Conservation (phyloP, 371 early-diverging fungal species). For the Mortierella sp. region DNA sequence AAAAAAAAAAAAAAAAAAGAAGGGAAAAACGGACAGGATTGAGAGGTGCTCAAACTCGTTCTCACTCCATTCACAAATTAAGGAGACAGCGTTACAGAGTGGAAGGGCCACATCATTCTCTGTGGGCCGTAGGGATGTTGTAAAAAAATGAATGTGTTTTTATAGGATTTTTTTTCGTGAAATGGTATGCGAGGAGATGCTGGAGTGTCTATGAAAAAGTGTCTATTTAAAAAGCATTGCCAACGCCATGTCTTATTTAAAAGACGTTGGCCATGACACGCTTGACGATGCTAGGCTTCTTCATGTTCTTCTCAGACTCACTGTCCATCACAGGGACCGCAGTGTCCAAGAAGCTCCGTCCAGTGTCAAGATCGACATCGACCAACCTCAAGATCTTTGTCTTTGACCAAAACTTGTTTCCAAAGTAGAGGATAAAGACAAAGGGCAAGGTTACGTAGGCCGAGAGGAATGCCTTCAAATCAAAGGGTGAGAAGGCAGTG, state of each 20-base stretch:
- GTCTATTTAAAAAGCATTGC: not conserved
- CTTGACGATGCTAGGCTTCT: constrained; percentile 29
- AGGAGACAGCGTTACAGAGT: not conserved
- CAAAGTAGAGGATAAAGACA: constrained; percentile 60
- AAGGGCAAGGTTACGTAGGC: constrained; percentile 59
- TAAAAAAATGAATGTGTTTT: not conserved
- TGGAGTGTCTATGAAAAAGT: not conserved
- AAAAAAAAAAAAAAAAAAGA: too few species aligned
- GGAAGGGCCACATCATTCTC: not conserved
- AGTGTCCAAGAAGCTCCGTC: constrained; percentile 57
- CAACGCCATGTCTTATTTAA: constrained; percentile 4
- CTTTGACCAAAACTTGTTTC: constrained; percentile 68
- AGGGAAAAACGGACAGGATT: not conserved
- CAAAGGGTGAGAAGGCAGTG: constrained; percentile 56
- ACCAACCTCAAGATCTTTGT: constrained; percentile 68
- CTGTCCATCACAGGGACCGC: constrained; percentile 23
- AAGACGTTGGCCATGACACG: constrained; percentile 25
- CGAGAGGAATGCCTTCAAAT: constrained; percentile 51
- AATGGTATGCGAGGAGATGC: not conserved
- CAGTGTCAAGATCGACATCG: constrained; percentile 73
- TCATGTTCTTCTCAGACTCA: constrained; percentile 28
- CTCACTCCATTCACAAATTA: not conserved
- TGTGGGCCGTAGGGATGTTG: not conserved
- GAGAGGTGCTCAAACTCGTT: not conserved
- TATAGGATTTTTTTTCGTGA: not conserved